Percentiles rank a stretch among this genome's conserved stretches.
These are phyloP conservation scores for Colletotrichum sp. DNA, from an alignment of 2,329 filamentous ascomycete species.

Conservation along the genomic window DNA sequence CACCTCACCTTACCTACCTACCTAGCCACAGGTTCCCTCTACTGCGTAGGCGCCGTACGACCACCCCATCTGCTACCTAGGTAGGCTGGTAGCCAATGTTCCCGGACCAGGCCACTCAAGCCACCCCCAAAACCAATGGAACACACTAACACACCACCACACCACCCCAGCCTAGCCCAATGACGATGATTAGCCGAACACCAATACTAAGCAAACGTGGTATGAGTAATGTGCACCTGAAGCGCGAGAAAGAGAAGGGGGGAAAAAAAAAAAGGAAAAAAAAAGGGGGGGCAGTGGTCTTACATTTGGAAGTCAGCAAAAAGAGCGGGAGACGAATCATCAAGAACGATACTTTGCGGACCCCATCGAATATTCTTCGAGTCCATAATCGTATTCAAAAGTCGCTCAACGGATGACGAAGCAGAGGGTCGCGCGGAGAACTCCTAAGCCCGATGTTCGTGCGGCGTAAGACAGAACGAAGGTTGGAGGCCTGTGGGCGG, in stretches of 20 bases:
- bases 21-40: too few relatives aligned
- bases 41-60: too few relatives aligned
- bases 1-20: not conserved
- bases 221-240: not conserved
- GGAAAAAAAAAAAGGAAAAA: too few relatives aligned
- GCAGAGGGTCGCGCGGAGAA: not conserved
- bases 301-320: not conserved
- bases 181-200: not conserved
- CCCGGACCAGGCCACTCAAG: not conserved
- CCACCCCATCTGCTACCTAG: not conserved
- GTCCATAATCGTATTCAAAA: not conserved
- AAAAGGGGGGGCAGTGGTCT: not conserved
- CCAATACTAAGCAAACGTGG: not conserved
- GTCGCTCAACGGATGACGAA: not conserved
- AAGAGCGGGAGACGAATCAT: not conserved
- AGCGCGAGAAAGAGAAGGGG: not conserved
- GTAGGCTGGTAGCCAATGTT: not conserved
- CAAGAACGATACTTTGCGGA: not conserved
- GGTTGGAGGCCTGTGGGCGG: not conserved
- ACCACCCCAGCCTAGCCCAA: not conserved
- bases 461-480: not conserved
- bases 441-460: not conserved
- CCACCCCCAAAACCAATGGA: not conserved
- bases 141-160: not conserved
- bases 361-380: not conserved